These are phyloP conservation scores for Talaromyces atroroseus DNA, from an alignment of 2,329 filamentous ascomycete species.

Conservation along the genomic window DNA sequence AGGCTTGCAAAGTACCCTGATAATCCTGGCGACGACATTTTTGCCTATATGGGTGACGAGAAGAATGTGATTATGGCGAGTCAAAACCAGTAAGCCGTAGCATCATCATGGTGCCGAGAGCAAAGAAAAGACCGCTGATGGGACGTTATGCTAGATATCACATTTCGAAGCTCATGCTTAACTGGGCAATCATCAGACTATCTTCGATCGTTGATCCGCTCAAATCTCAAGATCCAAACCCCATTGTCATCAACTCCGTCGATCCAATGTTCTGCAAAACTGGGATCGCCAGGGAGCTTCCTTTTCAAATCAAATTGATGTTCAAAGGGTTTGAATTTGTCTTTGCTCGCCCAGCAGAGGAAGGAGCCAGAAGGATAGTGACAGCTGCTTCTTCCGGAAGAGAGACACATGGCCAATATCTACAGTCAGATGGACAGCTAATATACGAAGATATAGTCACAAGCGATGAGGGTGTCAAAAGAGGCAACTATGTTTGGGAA, in stretches of 20 bases:
- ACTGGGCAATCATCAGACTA: not conserved
- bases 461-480: not conserved
- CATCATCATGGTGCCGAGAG: too few relatives aligned
- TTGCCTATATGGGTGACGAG: not conserved
- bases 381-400: not conserved
- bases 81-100: too few relatives aligned
- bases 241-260: not conserved
- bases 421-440: not conserved
- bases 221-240: not conserved
- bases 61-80: not conserved
- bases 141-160: not conserved
- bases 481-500: not conserved
- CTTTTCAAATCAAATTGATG: not conserved
- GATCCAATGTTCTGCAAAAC: constrained; percentile 1
- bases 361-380: not conserved
- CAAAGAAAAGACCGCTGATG: too few relatives aligned
- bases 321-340: not conserved
- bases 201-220: not conserved
- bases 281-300: not conserved
- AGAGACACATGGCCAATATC: not conserved
- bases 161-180: not conserved
- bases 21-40: not conserved
- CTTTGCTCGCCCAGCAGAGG: not conserved
- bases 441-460: not conserved
- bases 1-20: constrained; percentile 4